These are phyloP conservation scores for Pythium plurisporium DNA, from an alignment of 352 stramenopile genomes.

Conservation along the genomic window DNA sequence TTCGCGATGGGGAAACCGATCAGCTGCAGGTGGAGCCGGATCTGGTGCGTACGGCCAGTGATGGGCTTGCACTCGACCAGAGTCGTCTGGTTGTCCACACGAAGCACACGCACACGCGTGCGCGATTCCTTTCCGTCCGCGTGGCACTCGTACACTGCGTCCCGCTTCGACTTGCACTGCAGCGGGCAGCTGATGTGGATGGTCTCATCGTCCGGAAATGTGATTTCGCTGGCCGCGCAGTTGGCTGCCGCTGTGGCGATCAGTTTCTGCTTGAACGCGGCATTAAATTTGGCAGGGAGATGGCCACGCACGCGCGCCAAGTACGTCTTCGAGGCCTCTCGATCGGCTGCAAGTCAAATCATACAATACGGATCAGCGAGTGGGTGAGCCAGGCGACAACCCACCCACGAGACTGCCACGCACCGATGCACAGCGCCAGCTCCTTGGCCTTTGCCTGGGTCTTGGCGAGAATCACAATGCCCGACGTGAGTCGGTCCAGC, in stretches of 20 bases:
- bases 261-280: conserved; percentile 34
- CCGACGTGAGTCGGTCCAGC: conserved; percentile 95
- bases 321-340: conserved; percentile 93
- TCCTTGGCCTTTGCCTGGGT: conserved; percentile 62
- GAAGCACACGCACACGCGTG: conserved; percentile 66
- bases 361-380: background rate
- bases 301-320: conserved; percentile 89
- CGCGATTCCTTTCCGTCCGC: conserved; percentile 74
- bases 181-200: conserved; percentile 82
- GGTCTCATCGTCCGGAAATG: conserved; percentile 41
- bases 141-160: conserved; percentile 83
- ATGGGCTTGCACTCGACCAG: conserved; percentile 91
- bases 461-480: conserved; percentile 86
- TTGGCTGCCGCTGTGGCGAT: conserved; percentile 32
- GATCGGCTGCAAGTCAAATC: conserved; percentile 46
- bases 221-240: conserved; percentile 45
- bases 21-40: conserved; percentile 94
- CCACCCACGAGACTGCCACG: background rate
- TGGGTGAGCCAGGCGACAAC: too few relatives aligned
- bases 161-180: conserved; percentile 71
- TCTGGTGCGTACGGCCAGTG: conserved; percentile 97
- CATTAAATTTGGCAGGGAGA: conserved; percentile 63
- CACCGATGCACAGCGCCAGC: conserved; percentile 72
- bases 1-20: conserved; percentile 94
- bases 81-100: conserved; percentile 60